Evolutionary conservation across 2,329 filamentous ascomycete species (phyloP), one percentile per base, ranked within the genome.

Genomic region (Periconia macrospinosa): DNA sequence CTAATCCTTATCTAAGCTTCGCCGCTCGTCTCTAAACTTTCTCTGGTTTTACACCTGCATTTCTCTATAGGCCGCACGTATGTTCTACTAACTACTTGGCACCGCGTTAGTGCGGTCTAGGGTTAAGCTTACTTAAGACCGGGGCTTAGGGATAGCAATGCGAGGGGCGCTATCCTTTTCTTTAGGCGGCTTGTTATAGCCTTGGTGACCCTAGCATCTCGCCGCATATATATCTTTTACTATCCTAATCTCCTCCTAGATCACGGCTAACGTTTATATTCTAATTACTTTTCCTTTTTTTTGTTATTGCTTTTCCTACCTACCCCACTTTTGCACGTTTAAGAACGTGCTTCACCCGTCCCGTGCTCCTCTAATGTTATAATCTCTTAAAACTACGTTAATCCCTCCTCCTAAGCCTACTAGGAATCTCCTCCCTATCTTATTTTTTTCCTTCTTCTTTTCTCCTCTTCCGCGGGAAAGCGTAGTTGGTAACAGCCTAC

Each of bases 1-100:
- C 45, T 47, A 15, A 55, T 43, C 47, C 50, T 41, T 37, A 53
- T 57, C 61, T 40, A 49, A 40, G 60, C 23, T 27, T 27, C 33
- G 33, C 33, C 33, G 33, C 59, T 58, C 60, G 61, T 58, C 57
- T 60, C 56, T 56, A 62, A 60, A 55, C 59, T 62, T 60, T 60
- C 52, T 62, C 49, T 37, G 45, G 58, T 72, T 70, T 72, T 71
- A 74, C 70, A 53, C 54, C 54, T 56, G 54, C 53, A 66, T 63
- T 71, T 70, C 69, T 70, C 71, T 61, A 59, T 67, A 71, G 66
- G 65, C 64, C 67, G 67, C 70, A 69, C 62, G 59, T 68, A 66
- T 70, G 66, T 66, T 66, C 67, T 55, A 60, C 65, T 58, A 63
- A 61, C 52, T 59, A 54, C 48, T 60, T 55, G 62, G 67, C 64